Evolutionary conservation across 768 basidiomycete species (phyloP).

Genomic region (Auriscalpium microsporum): DNA sequence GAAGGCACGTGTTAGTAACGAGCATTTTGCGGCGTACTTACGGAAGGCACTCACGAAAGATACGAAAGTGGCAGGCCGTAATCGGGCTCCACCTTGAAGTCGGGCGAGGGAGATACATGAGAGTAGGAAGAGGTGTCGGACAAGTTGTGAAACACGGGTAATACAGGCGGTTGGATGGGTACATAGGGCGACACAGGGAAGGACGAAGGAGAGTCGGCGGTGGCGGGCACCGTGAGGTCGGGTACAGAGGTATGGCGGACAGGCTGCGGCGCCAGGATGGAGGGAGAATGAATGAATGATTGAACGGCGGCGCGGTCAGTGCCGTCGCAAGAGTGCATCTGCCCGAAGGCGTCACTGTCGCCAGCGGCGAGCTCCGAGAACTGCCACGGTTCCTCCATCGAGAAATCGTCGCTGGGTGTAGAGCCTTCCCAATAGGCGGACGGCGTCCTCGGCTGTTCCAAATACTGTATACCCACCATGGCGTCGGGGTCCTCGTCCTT

Average conservation of each 20-base stretch:
- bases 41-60: slow-evolving; percentile 6
- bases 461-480: slow-evolving; percentile 7
- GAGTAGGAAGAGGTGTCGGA: background rate
- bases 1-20: no score
- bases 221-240: background rate
- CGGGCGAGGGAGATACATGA: background rate
- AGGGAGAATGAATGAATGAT: slow-evolving; percentile 1
- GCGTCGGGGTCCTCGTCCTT: slow-evolving; percentile 8
- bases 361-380: background rate
- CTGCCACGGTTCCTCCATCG: slow-evolving; percentile 14
- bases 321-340: background rate
- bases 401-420: slow-evolving; percentile 12
- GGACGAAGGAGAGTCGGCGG: background rate
- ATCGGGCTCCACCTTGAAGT: background rate
- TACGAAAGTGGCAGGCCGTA: background rate
- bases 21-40: background rate
- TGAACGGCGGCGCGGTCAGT: background rate
- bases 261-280: slow-evolving; percentile 5
- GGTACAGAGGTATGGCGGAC: slow-evolving; percentile 4
- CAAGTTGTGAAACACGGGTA: background rate
- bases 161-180: background rate
- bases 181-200: background rate
- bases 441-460: slow-evolving; percentile 3
- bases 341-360: background rate
- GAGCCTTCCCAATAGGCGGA: slow-evolving; percentile 11